Evolutionary conservation across 225 moss, liverwort and hornwort genomes (phyloP), one percentile per base, ranked within the genome.

Genomic region (Polytrichum commune): DNA sequence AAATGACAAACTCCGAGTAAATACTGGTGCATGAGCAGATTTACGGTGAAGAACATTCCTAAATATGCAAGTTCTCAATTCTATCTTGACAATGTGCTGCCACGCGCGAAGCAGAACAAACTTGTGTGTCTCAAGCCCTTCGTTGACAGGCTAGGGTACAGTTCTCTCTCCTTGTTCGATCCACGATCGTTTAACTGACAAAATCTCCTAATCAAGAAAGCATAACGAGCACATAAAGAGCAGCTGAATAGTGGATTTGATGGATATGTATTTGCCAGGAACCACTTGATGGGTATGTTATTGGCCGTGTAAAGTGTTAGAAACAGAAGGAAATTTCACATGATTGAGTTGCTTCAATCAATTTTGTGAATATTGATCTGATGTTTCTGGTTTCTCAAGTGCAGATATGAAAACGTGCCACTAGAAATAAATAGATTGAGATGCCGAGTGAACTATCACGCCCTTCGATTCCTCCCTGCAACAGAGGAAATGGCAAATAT

Each of bases 391-490:
- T 16, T 46, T 46, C 13, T 46, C 8, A 26, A 56, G 27, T 56
- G 77, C 74, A 86, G 83, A 27, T 83, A 80, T 71, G 80, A 81
- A 53, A 77, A 83, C 74, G 85, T 88, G 54, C 79, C 85, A 61
- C 55, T 46, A 8, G 85, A 90, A 67, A 82, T 90, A 65, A 85
- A 85, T 71, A 88, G 76, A 60, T 67, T 88, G 62, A 73, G 88
- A 58, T 90, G 90, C 35, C 88, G 85, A 5, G 88, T 88, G 57
- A 88, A 90, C 67, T 90, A 90, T 64, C 88, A 85, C 57, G 90
- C 88, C 32, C 81, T 90, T 3, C 77, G 69, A 60, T 90, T 90
- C 55, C 80, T 81, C 38, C 83, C 81, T 28, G 54, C 69, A 26
- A 90, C 53, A 0, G 83, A 83, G 67, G 54, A 6, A 65, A 77